Evolutionary conservation across 306 rosid species (phyloP), one percentile per base, ranked within the genome.

Genomic region (Psophocarpus tetragonolobus): DNA sequence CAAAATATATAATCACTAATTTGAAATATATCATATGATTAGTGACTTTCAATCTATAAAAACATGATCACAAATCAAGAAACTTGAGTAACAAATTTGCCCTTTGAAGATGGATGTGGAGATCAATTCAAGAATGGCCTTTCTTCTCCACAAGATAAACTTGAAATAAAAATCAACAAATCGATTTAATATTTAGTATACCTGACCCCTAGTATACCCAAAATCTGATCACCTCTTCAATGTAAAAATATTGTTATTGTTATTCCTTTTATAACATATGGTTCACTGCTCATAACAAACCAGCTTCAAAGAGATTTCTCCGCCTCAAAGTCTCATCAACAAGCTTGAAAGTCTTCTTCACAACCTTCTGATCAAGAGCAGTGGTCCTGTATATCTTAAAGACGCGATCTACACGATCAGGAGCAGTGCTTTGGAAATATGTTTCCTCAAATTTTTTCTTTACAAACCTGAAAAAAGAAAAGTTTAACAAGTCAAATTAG

Each of bases 331-430:
- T 91, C 86, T 96, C 99, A 14, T 96, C 98, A 4, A 96, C 98
- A 24, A 96, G 98, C 90, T 96, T 96, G 91, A 96, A 92, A 1
- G 99, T 92, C 88, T 95, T 95, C 94, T 95, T 95, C 77, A 95
- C 96, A 38, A 92, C 96, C 87, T 92, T 95, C 83, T 95, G 99
- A 88, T 95, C 99, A 54, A 95, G 98, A 24, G 99, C 99, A 18
- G 99, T 95, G 17, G 99, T 95, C 58, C 97, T 79, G 33, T 95
- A 95, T 75, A 92, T 88, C 89, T 96, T 96, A 18, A 96, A 96
- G 54, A 88, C 98, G 0, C 99, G 89, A 73, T 96, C 99, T 11
- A 96, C 98, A 0, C 96, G 84, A 39, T 96, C 99, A 1, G 94
- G 96, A 18, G 98, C 82, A 2, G 97, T 91, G 90, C 87, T 96